phyloP scores from a whole-genome alignment of 768 basidiomycete genomes.

The Leccinum imitatum region DNA sequence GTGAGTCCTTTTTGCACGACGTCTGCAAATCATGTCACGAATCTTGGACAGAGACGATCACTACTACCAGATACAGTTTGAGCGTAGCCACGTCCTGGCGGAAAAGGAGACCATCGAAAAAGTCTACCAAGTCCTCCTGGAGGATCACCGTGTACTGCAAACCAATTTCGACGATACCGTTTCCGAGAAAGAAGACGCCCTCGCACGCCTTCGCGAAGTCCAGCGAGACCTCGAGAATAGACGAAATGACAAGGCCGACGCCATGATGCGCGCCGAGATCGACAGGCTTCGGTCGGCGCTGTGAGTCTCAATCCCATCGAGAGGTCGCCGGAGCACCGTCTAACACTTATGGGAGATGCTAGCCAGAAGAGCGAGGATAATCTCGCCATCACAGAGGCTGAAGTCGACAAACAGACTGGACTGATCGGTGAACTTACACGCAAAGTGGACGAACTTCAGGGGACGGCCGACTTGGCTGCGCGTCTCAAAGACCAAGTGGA shows the following conservation, averaged over 20 bases:
- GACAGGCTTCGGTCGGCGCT: slow-evolving; percentile 79
- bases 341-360: slow-evolving; percentile 34
- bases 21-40: slow-evolving; percentile 13
- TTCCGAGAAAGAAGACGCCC: slow-evolving; percentile 77
- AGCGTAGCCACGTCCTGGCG: slow-evolving; percentile 68
- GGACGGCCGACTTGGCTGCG: slow-evolving; percentile 70
- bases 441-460: slow-evolving; percentile 80
- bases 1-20: slow-evolving; percentile 44
- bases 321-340: slow-evolving; percentile 6
- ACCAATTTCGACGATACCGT: slow-evolving; percentile 72
- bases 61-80: slow-evolving; percentile 82
- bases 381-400: slow-evolving; percentile 75
- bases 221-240: slow-evolving; percentile 58
- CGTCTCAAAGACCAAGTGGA: slow-evolving; percentile 92
- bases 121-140: slow-evolving; percentile 70
- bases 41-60: slow-evolving; percentile 69
- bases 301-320: slow-evolving; percentile 49
- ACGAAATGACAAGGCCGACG: slow-evolving; percentile 71
- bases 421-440: slow-evolving; percentile 71
- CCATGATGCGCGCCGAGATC: slow-evolving; percentile 76
- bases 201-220: slow-evolving; percentile 58
- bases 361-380: slow-evolving; percentile 96
- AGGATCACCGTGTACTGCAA: slow-evolving; percentile 75
- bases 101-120: slow-evolving; percentile 89
- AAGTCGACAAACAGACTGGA: slow-evolving; percentile 75